These are phyloP conservation scores for Ocimum tenuiflorum DNA, from an alignment of 257 asterid species.

Conservation along the genomic window DNA sequence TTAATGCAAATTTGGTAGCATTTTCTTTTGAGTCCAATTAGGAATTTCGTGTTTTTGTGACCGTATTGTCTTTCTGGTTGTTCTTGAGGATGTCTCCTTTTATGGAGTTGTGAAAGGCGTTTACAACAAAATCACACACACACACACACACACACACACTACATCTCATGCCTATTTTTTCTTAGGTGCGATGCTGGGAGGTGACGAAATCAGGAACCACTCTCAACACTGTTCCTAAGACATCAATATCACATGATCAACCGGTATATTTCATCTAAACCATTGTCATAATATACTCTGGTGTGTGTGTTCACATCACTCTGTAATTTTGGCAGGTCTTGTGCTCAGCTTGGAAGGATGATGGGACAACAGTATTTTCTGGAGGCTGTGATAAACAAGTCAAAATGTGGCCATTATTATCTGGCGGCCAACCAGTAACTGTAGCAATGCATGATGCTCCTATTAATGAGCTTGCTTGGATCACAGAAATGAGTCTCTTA, in stretches of 20 bases:
- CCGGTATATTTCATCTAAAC: slow-evolving; percentile 42
- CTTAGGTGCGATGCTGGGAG: slow-evolving; percentile 97
- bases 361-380: slow-evolving; percentile 89
- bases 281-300: not conserved
- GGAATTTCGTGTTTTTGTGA: not conserved
- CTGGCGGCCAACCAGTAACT: slow-evolving; percentile 74
- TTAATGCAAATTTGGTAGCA: not conserved
- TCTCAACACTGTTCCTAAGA: slow-evolving; percentile 62
- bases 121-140: not conserved
- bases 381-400: slow-evolving; percentile 99
- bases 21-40: not conserved
- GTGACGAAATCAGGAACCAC: slow-evolving; percentile 53
- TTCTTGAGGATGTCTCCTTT: slow-evolving; percentile 1
- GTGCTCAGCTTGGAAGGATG: slow-evolving; percentile 96
- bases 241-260: slow-evolving; percentile 75
- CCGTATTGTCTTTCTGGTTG: not conserved
- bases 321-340: slow-evolving; percentile 54
- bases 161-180: slow-evolving; percentile 7
- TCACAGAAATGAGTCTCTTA: slow-evolving; percentile 80
- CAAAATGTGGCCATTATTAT: slow-evolving; percentile 87
- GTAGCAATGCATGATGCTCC: slow-evolving; percentile 96
- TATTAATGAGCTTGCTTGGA: slow-evolving; percentile 87
- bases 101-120: not conserved
- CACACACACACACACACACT: no score
- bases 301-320: slow-evolving; percentile 5